Conservation (phyloP, 805 yeast genomes). For the Lipomyces yamadae region DNA sequence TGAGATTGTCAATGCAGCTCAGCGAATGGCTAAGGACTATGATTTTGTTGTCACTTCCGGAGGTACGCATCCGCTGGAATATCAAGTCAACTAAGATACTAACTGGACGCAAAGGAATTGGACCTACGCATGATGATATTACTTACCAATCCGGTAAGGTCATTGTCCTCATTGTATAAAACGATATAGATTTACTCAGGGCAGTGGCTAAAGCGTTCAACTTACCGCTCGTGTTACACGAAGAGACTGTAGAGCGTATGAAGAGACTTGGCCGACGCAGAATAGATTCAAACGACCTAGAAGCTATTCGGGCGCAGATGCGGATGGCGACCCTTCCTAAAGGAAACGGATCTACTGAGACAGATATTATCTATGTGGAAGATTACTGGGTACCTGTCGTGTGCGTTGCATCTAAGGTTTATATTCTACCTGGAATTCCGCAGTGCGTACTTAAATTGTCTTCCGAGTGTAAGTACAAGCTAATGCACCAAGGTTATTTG, state of each 20-base stretch:
- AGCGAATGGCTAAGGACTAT: conserved; percentile 54
- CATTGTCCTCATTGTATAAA: background rate
- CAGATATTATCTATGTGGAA: conserved; percentile 49
- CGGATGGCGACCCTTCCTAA: conserved; percentile 81
- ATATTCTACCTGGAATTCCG: conserved; percentile 85
- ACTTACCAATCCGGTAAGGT: conserved; percentile 62
- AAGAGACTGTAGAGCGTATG: conserved; percentile 67
- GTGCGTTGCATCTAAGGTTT: conserved; percentile 64
- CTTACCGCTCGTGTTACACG: conserved; percentile 57
- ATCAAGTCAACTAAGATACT: background rate
- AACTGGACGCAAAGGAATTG: conserved; percentile 53
- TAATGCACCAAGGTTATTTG: conserved; percentile 53
- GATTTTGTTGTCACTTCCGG: conserved; percentile 75
- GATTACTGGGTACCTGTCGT: conserved; percentile 86
- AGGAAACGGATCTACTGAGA: conserved; percentile 43
- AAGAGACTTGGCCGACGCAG: conserved; percentile 48
- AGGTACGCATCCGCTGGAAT: conserved; percentile 42
- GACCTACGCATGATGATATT: conserved; percentile 90
- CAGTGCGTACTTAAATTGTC: conserved; percentile 42
- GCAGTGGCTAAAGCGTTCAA: conserved; percentile 64
- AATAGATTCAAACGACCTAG: conserved; percentile 45
- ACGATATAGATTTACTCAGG: background rate
- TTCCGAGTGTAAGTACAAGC: background rate
- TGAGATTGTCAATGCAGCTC: conserved; percentile 64
- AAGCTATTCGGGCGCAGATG: conserved; percentile 63